Conservation (phyloP, 345 rosid genomes). For the Eucalyptus virginea region DNA sequence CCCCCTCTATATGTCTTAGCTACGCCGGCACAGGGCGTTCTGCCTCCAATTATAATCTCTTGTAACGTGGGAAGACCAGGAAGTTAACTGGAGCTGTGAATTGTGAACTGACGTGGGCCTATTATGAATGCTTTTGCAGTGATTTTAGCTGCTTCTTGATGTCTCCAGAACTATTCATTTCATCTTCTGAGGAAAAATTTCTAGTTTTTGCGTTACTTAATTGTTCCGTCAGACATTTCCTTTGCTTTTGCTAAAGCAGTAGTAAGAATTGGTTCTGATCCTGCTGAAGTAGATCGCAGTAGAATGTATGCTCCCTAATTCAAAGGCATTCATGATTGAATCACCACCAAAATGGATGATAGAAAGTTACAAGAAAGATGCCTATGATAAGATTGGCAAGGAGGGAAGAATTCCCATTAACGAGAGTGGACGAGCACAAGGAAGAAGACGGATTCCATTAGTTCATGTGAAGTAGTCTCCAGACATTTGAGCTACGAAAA, state of each 20-base stretch:
- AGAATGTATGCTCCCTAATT: not conserved
- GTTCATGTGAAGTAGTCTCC: not conserved
- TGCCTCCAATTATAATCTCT: not conserved
- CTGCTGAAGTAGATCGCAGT: not conserved
- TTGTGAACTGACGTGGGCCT: not conserved
- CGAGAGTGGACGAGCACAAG: not conserved
- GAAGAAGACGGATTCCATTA: not conserved
- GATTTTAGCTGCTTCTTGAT: not conserved
- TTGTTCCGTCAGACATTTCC: not conserved
- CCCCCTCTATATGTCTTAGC: not conserved
- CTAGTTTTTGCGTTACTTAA: not conserved
- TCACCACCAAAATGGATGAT: not conserved
- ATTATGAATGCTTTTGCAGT: not conserved
- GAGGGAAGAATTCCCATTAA: not conserved
- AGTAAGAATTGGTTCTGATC: not conserved
- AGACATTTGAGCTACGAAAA: not conserved
- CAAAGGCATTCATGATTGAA: not conserved
- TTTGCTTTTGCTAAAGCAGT: not conserved
- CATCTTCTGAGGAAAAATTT: not conserved
- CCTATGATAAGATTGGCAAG: not conserved
- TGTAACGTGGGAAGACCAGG: not conserved
- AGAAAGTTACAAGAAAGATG: not conserved
- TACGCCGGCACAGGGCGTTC: not conserved
- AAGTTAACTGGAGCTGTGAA: not conserved
- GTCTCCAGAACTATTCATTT: not conserved